Conservation (phyloP, 805 yeast genomes). For the Hermanozyma aechmeae region DNA sequence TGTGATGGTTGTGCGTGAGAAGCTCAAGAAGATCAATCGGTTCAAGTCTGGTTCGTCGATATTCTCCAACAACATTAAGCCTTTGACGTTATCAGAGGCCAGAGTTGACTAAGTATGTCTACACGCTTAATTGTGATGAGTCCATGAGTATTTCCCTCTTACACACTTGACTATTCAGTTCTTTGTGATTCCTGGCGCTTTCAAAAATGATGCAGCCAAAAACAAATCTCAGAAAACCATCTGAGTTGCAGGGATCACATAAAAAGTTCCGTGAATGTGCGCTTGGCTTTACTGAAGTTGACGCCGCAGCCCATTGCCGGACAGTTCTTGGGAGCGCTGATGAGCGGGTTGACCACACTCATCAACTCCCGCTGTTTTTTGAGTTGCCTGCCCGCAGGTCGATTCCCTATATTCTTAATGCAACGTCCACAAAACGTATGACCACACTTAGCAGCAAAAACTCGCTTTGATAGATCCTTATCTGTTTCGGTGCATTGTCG, state of each 20-base stretch:
- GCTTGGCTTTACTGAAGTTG: slow-evolving; percentile 34
- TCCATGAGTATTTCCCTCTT: too few relatives aligned
- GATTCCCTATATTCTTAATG: slow-evolving; percentile 52
- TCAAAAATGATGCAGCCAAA: too few relatives aligned
- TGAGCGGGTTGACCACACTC: slow-evolving; percentile 23
- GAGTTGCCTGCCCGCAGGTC: slow-evolving; percentile 18
- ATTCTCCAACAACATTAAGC: slow-evolving; percentile 47
- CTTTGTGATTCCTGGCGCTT: too few relatives aligned
- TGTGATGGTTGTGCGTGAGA: slow-evolving; percentile 72
- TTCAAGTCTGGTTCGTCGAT: slow-evolving; percentile 39
- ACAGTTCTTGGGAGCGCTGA: slow-evolving; percentile 50
- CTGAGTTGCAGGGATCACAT: too few relatives aligned
- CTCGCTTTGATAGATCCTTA: slow-evolving; percentile 50
- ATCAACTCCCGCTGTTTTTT: slow-evolving; percentile 6
- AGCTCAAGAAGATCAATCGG: slow-evolving; percentile 58
- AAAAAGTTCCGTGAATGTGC: slow-evolving; percentile 45
- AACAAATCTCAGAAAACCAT: too few relatives aligned
- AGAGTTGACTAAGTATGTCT: slow-evolving; percentile 25
- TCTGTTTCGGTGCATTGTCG: slow-evolving; percentile 44
- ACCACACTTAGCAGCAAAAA: slow-evolving; percentile 64
- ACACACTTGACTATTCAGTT: too few relatives aligned
- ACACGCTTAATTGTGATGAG: too few relatives aligned
- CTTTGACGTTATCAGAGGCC: slow-evolving; percentile 40
- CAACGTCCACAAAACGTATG: slow-evolving; percentile 85
- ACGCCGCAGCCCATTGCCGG: slow-evolving; percentile 43